Base-by-base conservation (phyloP, 441 rosid genomes). In the Populus hybrid region DNA sequence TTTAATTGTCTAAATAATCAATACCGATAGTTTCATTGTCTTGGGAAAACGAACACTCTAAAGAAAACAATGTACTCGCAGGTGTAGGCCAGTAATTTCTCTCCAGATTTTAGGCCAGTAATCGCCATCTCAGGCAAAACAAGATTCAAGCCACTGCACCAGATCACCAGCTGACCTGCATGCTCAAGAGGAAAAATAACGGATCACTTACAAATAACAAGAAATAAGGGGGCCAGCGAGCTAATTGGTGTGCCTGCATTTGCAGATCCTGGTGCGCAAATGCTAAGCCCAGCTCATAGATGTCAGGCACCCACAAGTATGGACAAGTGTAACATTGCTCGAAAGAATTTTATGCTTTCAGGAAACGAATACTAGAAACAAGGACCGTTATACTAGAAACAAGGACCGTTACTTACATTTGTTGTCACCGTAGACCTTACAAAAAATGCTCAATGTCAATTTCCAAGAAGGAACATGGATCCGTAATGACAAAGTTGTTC, bases 391-490 rank as follows among this genome's bases (percentile, higher is more conserved):
- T 45, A 14, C 56, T 3, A 1, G 56, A 45, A 45, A 45, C 56
- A 14, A 14, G 56, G 56, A 45, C 56, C 56, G 56, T 45, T 45
- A 69, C 75, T 64, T 23, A 64, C 78, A 70, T 75, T 74, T 73
- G 73, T 6, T 18, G 9, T 45, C 36, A 33, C 1, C 3, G 50
- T 56, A 12, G 4, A 68, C 33, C 36, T 79, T 88, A 83, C 59
- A 91, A 76, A 75, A 94, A 88, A 64, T 65, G 80, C 89, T 94
- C 85, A 0, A 93, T 84, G 84, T 91, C 87, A 23, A 96, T 79
- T 84, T 93, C 98, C 85, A 93, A 75, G 83, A 83, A 94, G 12
- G 98, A 89, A 83, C 98, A 94, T 0, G 98, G 99, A 86, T 96
- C 95, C 2, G 86, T 79, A 59, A 94, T 89, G 78, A 89, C 97